Evolutionary conservation across 352 stramenopile genomes (phyloP), one percentile per base, ranked within the genome.

Genomic region (Globisporangium apiculatum): DNA sequence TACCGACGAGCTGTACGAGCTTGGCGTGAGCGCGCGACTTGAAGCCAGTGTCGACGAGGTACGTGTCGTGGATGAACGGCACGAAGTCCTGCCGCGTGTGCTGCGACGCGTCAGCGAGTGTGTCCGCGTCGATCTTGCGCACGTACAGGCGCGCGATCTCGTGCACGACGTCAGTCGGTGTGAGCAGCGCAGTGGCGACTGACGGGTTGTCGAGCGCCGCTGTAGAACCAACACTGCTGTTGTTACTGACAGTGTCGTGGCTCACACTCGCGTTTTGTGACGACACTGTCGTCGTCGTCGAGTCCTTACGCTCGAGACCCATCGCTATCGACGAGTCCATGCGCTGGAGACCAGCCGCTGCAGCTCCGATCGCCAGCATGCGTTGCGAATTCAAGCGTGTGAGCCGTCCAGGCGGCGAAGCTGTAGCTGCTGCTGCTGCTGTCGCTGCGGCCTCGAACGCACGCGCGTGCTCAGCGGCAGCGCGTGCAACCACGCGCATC

Each of bases 81-180:
- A 72, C 61, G 1, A 91, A 62, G 1, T 60, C 58, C 45, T 71
- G 67, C 3, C 75, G 75, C 40, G 78, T 73, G 10, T 75, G 68
- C 8, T 67, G 60, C 3, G 58, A 57, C 1, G 41, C 18, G 45
- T 88, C 76, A 31, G 75, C 71, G 0, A 64, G 53, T 6, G 68
- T 61, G 42, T 89, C 72, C 0, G 58, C 65, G 53, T 60, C 49
- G 11, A 91, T 75, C 45, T 87, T 89, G n/a, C 70, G 68, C 8
- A 80, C 52, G 49, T 89, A 91, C 11, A 91, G 17, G 15, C 77
- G 76, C 9, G 75, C 69, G 41, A 89, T 87, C 49, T 88, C 79
- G 37, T 68, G 67, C 5, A 82, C 24, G 4, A 89, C 69, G 46
- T 84, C 61, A 7, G 61, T 55, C 24, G 60, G 62, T 5, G 64